These are phyloP conservation scores for Akebia trifoliata DNA, from an alignment of 164 flowering plant genomes.

Conservation along the genomic window DNA sequence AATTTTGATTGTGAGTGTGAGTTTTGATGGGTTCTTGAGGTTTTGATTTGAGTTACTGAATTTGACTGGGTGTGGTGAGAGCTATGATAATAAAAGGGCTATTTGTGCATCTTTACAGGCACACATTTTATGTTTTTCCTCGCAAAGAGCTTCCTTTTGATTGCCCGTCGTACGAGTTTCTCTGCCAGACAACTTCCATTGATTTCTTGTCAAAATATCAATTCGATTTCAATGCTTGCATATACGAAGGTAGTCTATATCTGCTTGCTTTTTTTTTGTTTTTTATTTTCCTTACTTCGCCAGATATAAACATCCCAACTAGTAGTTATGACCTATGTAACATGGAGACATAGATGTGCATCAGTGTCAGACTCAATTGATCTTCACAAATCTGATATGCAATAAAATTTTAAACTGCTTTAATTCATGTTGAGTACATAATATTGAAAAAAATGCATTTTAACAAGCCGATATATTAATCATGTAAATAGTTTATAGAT, in stretches of 20 bases:
- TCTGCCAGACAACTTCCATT: constrained; percentile 81
- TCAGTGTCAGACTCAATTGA: no score
- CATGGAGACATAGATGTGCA: no score
- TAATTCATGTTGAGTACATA: no score
- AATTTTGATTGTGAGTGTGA: not conserved
- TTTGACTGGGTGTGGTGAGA: not conserved
- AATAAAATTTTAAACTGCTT: not conserved
- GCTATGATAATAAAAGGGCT: not conserved
- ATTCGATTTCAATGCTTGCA: constrained; percentile 90
- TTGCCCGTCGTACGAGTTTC: constrained; percentile 55
- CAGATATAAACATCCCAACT: not conserved
- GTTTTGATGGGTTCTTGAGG: not conserved
- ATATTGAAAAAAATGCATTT: no score
- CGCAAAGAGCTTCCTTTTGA: constrained; percentile 56
- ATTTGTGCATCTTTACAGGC: constrained; percentile 37
- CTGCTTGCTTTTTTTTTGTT: not conserved
- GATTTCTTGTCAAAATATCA: constrained; percentile 84
- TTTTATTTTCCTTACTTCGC: not conserved
- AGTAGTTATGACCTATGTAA: not conserved
- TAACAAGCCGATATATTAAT: no score
- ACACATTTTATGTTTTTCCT: constrained; percentile 91
- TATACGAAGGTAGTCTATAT: constrained; percentile 58
- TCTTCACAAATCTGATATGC: not conserved
- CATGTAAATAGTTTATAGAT: no score
- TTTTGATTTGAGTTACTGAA: not conserved